These are phyloP conservation scores for Pseudisothecium myosuroides DNA, from an alignment of 225 moss, liverwort and hornwort species.

Conservation along the genomic window DNA sequence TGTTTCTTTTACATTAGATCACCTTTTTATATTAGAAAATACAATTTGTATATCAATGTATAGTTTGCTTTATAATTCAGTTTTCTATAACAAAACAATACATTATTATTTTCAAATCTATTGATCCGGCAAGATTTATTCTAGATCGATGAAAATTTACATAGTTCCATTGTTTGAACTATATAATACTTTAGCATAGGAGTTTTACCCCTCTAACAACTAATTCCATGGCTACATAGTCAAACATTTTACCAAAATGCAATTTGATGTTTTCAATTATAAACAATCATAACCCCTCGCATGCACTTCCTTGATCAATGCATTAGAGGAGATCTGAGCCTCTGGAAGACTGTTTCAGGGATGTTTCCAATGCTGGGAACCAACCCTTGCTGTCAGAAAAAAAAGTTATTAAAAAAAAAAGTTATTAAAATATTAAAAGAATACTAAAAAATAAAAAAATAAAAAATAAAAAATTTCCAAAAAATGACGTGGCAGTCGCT, in stretches of 20 bases:
- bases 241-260: not conserved
- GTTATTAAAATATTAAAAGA: too few relatives aligned
- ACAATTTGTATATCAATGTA: not conserved
- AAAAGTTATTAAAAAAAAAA: too few relatives aligned
- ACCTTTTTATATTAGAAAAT: not conserved
- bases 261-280: not conserved
- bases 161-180: not conserved
- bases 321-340: too few relatives aligned
- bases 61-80: not conserved
- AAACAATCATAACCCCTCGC: not conserved
- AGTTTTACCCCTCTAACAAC: not conserved
- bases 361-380: too few relatives aligned
- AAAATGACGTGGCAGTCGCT: too few relatives aligned
- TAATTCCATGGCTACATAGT: not conserved
- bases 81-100: not conserved
- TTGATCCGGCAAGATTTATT: not conserved
- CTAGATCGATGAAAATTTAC: not conserved
- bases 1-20: not conserved
- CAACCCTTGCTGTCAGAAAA: too few relatives aligned
- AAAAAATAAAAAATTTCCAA: too few relatives aligned
- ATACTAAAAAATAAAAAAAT: too few relatives aligned
- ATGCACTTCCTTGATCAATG: not conserved
- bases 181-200: not conserved
- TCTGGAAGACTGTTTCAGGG: too few relatives aligned
- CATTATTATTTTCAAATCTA: not conserved